Evolutionary conservation across 331 rosid species (phyloP).

Genomic region (Phaseolus coccineus): DNA sequence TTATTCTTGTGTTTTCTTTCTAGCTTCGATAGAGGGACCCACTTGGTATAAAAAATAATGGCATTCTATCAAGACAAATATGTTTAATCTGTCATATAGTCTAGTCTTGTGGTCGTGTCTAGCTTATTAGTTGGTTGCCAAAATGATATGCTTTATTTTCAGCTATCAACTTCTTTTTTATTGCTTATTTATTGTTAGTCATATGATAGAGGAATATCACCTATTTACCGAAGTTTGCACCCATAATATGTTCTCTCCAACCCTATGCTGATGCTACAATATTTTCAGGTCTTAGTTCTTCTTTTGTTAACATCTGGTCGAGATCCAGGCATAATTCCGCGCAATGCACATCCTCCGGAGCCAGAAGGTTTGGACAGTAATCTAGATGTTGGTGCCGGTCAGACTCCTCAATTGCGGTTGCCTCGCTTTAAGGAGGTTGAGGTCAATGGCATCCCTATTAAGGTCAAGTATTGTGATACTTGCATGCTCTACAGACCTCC

Average conservation of each 20-base stretch:
- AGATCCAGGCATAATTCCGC: constrained; percentile 98
- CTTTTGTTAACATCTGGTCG: constrained; percentile 89
- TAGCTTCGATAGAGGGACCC: not conserved
- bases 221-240: constrained; percentile 11
- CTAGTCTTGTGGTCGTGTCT: not conserved
- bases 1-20: not conserved
- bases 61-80: no score
- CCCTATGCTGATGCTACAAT: constrained; percentile 34
- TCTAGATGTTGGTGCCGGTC: constrained; percentile 75
- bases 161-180: constrained; percentile 21
- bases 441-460: constrained; percentile 75
- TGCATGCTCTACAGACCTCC: constrained; percentile 99
- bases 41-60: no score
- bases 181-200: not conserved
- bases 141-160: constrained; percentile 1
- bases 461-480: constrained; percentile 92
- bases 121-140: constrained; percentile 27
- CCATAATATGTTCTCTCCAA: constrained; percentile 1
- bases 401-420: constrained; percentile 88
- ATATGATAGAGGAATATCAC: constrained; percentile 2
- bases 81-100: no score
- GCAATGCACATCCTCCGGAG: constrained; percentile 94
- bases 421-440: constrained; percentile 91
- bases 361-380: constrained; percentile 80
- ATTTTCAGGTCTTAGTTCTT: constrained; percentile 75